Percentiles rank a stretch among this genome's conserved stretches.
These are phyloP conservation scores for Talaromyces rugulosus DNA, from an alignment of 2,329 filamentous ascomycete genomes.

Conservation along the genomic window DNA sequence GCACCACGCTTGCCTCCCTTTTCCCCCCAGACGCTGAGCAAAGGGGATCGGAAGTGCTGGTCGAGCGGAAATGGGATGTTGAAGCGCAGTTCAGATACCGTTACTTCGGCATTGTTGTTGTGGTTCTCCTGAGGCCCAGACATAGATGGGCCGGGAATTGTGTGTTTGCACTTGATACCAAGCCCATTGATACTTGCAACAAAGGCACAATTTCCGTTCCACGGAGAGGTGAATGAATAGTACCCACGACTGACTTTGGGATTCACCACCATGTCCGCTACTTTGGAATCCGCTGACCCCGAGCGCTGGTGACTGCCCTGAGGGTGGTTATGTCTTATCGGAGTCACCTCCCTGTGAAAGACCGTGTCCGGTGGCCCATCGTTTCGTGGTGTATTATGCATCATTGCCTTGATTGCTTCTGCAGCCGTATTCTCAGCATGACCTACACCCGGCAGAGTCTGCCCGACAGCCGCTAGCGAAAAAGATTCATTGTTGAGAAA, in stretches of 20 bases:
- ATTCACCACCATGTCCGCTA: conserved; percentile 6
- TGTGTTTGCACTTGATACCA: conserved; percentile 69
- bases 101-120: conserved; percentile 34
- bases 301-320: conserved; percentile 1
- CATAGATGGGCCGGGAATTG: conserved; percentile 43
- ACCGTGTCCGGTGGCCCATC: not conserved
- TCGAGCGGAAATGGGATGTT: conserved; percentile 61
- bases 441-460: conserved; percentile 16
- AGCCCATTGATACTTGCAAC: conserved; percentile 71
- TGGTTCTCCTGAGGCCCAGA: conserved; percentile 11
- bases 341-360: conserved; percentile 8
- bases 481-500: conserved; percentile 44
- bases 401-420: conserved; percentile 7
- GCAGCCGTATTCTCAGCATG: conserved; percentile 1
- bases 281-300: conserved; percentile 4
- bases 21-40: conserved; percentile 16
- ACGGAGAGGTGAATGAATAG: conserved; percentile 79
- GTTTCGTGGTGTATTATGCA: conserved; percentile 1
- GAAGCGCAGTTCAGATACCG: conserved; percentile 82
- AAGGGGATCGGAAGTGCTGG: conserved; percentile 21
- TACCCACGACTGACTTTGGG: conserved; percentile 36
- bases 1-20: conserved; percentile 20
- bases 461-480: conserved; percentile 28
- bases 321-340: conserved; percentile 6
- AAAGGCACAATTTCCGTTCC: conserved; percentile 85